Conservation (phyloP, 352 stramenopile genomes). For the Phytophthora europaea region DNA sequence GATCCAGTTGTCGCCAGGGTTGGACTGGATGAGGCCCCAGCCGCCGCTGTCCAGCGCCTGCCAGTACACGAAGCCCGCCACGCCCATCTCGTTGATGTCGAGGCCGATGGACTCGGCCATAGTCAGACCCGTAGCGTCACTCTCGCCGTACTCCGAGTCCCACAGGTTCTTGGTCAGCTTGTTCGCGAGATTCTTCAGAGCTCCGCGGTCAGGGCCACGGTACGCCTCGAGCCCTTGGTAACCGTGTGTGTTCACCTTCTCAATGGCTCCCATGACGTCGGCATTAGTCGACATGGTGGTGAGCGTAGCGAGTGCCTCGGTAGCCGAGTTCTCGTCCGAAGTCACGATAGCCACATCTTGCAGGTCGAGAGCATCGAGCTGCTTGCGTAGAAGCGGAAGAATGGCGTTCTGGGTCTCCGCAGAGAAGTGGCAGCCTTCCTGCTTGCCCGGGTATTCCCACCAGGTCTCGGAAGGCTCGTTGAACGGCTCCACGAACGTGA, state of each 20-base stretch:
- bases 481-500: conserved; percentile 68
- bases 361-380: conserved; percentile 48
- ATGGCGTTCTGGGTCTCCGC: conserved; percentile 49
- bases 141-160: conserved; percentile 70
- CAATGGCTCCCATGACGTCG: conserved; percentile 37
- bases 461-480: conserved; percentile 64
- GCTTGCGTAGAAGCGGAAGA: conserved; percentile 47
- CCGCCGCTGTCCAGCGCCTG: conserved; percentile 61
- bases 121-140: conserved; percentile 55
- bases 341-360: conserved; percentile 45
- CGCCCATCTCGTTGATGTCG: conserved; percentile 70
- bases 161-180: conserved; percentile 56
- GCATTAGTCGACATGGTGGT: conserved; percentile 29
- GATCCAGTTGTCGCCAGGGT: conserved; percentile 54
- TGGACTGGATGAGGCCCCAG: conserved; percentile 50
- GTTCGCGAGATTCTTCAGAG: conserved; percentile 44
- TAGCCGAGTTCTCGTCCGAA: conserved; percentile 67
- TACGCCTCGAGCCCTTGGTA: conserved; percentile 62
- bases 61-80: conserved; percentile 72
- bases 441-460: conserved; percentile 59
- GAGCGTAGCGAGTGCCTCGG: conserved; percentile 44
- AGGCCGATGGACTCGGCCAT: conserved; percentile 67
- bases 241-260: conserved; percentile 69
- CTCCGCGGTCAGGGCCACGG: conserved; percentile 44
- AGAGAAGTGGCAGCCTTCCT: conserved; percentile 66